Evolutionary conservation across 495 filamentous ascomycete genomes (phyloP).

Genomic region (Geoglossum glabrum): DNA sequence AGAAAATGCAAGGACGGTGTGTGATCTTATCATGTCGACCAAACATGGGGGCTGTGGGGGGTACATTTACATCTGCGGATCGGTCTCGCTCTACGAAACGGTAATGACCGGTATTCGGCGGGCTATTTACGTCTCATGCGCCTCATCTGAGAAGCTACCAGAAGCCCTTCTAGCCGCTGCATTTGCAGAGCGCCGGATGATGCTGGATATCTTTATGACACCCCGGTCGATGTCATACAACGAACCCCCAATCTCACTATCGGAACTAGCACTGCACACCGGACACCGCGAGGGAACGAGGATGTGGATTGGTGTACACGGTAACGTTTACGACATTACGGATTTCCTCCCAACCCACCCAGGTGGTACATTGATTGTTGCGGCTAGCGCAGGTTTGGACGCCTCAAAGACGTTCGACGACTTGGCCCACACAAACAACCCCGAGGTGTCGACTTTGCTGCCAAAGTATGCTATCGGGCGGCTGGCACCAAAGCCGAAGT

Average conservation of each 20-base stretch:
- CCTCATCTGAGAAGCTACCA: conserved; percentile 24
- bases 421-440: conserved; percentile 30
- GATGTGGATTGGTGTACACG: conserved; percentile 32
- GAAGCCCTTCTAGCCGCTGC: conserved; percentile 28
- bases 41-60: conserved; percentile 29
- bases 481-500: conserved; percentile 27
- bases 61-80: conserved; percentile 31
- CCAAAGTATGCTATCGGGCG: conserved; percentile 32
- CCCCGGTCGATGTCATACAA: conserved; percentile 28
- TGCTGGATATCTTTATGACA: conserved; percentile 36
- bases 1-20: conserved; percentile 25
- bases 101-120: conserved; percentile 30
- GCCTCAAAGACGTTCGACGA: conserved; percentile 30
- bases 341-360: conserved; percentile 30
- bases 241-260: conserved; percentile 25
- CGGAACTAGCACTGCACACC: conserved; percentile 27
- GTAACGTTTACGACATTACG: conserved; percentile 28
- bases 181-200: conserved; percentile 30
- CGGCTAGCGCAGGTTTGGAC: conserved; percentile 31
- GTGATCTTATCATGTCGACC: conserved; percentile 32
- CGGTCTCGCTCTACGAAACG: conserved; percentile 31
- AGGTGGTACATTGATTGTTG: conserved; percentile 28
- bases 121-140: conserved; percentile 28
- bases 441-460: conserved; percentile 26
- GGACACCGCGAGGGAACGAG: conserved; percentile 26